Base-by-base conservation (phyloP, 2,329 filamentous ascomycete species). In the Domatiomyces catenatus region DNA sequence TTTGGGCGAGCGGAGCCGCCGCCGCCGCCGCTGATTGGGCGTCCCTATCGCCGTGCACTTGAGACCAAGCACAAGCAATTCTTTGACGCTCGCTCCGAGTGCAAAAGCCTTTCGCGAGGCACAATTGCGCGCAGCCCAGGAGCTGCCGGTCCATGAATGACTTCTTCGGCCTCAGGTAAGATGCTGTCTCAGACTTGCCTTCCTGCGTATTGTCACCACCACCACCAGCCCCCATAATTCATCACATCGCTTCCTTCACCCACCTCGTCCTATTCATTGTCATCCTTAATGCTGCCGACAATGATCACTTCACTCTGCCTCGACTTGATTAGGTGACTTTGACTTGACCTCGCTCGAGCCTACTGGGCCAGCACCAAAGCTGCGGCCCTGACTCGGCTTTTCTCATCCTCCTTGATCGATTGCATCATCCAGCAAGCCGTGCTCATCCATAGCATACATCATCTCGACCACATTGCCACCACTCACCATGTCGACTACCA, bases 191-290 rank as follows among this genome's bases (percentile, higher is more conserved):
- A 39, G 32, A 39, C 32, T 39, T 39, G 32, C 8, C 32, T 15
- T 39, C 32, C 28, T 39, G 20, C 15, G 17, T 49, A 32, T 42
- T 48, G n/a, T 39, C 50, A 47, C 62, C 60, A 62, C 62, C 60
- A 62, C 58, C 57, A 53, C 53, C 57, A 53, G 55, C 56, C 53
- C 57, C 52, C 55, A 46, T 52, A 56, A 52, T 54, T 52, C 8
- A 39, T 39, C 32, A 39, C 32, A 39, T 15, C 12, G 32, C 32
- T 39, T 39, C 10, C 32, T 39, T 39, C 32, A 39, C 32, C 12
- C 10, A 24, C 32, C 2, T 15, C 32, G 10, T 39, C 32, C 32
- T 39, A 15, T 10, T 39, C 32, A 39, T 39, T 12, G 32, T 39
- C 32, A 15, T 39, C 12, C 28, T 36, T 36, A 12, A 15, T 39